These are phyloP conservation scores for Picea abies DNA, from an alignment of 83 land plant genomes.

Conservation along the genomic window DNA sequence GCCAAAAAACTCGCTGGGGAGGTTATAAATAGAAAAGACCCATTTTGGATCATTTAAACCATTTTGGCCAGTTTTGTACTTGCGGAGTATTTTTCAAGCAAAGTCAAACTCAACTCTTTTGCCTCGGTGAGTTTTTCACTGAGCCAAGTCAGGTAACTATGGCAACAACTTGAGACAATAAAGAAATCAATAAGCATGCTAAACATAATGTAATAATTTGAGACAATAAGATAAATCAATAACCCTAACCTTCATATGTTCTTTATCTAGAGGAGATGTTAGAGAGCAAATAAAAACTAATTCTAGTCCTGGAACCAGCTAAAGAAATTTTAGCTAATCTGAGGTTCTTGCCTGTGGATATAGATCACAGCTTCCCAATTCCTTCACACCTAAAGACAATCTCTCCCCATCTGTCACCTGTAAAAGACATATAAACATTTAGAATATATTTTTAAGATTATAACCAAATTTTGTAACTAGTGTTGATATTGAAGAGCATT, in stretches of 20 bases:
- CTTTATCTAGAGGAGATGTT: too few relatives aligned
- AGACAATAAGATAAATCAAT: too few relatives aligned
- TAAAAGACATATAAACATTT: neutral
- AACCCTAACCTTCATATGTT: too few relatives aligned
- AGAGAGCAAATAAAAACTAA: neutral
- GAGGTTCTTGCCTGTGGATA: conserved; percentile 43
- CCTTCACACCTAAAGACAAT: conserved; percentile 47
- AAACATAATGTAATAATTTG: too few relatives aligned
- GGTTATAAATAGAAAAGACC: too few relatives aligned
- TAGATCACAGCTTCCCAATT: conserved; percentile 54
- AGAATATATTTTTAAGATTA: neutral
- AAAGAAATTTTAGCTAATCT: neutral
- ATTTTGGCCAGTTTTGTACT: too few relatives aligned
- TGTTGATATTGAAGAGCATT: neutral
- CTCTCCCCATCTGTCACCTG: conserved; percentile 55
- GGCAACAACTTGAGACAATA: neutral
- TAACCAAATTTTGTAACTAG: neutral
- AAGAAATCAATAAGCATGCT: neutral
- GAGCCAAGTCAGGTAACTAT: neutral
- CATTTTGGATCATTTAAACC: too few relatives aligned
- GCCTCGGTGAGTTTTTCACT: too few relatives aligned
- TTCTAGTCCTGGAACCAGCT: neutral
- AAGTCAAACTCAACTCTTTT: too few relatives aligned
- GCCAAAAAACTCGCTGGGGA: too few relatives aligned
- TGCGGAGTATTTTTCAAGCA: too few relatives aligned